phyloP scores from a whole-genome alignment of 108 stramenopile species.

The Parietichytrium sp. region DNA sequence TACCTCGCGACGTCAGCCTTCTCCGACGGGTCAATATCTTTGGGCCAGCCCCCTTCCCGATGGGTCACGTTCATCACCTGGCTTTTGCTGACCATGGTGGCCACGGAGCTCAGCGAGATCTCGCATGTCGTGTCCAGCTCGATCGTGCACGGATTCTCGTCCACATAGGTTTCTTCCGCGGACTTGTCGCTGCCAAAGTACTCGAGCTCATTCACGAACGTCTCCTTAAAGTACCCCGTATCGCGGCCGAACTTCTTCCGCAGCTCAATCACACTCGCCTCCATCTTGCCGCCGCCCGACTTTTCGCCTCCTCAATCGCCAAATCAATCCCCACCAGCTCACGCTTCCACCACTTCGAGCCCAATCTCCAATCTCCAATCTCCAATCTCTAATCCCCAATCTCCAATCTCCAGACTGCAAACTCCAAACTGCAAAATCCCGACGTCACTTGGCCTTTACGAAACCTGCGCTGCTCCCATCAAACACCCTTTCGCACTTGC shows the following conservation, averaged over 20 bases:
- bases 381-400: too few species aligned
- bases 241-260: slow-evolving; percentile 32
- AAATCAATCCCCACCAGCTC: too few species aligned
- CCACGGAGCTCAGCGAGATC: not conserved
- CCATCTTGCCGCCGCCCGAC: not conserved
- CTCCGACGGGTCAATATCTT: slow-evolving; percentile 81
- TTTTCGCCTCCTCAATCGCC: too few species aligned
- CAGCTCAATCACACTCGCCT: not conserved
- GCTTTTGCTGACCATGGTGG: not conserved
- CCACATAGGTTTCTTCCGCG: slow-evolving; percentile 1
- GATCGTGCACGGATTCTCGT: slow-evolving; percentile 25
- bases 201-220: slow-evolving; percentile 37
- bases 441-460: too few species aligned
- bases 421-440: too few species aligned
- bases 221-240: not conserved
- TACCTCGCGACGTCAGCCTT: slow-evolving; percentile 70
- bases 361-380: too few species aligned
- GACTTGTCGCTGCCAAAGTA: slow-evolving; percentile 35
- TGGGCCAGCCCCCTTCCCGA: slow-evolving; percentile 83
- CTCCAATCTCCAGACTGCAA: too few species aligned
- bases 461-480: too few species aligned
- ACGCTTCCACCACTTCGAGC: too few species aligned
- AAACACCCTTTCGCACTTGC: too few species aligned
- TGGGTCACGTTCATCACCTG: slow-evolving; percentile 42
- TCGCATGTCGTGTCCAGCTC: slow-evolving; percentile 34